Evolutionary conservation across 108 stramenopile species (phyloP), one percentile per base, ranked within the genome.

Genomic region (Nitzschia sp.): DNA sequence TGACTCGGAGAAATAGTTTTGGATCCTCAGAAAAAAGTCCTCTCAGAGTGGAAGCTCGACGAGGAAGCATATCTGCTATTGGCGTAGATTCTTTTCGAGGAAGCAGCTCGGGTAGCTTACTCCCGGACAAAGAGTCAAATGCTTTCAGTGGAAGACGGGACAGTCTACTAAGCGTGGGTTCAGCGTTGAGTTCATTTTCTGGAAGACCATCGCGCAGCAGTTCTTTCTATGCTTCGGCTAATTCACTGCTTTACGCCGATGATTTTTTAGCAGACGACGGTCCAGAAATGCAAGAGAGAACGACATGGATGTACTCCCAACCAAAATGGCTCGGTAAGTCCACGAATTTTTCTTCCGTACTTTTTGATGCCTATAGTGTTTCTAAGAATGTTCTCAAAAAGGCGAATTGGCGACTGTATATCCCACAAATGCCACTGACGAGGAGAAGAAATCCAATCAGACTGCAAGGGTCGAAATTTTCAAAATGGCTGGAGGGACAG

Each of bases 401-500:
- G 81, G 78, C 3, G 87, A 88, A 28, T 80, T 85, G 11, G 84
- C 84, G 1, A 85, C 82, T 15, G 60, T 88, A 2, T 88, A 85
- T 52, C 82, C 84, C 13, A 50, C 65, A 2, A 55, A 69, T 55
- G 77, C 84, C 21, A 56, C 82, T 4, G 68, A 75, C 23, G 80
- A 85, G 23, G 46, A 88, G 22, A 83, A 81, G 17, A 53, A 33
- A 23, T 38, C 65, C 4, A 79, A 79, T 22, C 58, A 48, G 41
- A 63, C 54, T n/a, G 77, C 78, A 27, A 73, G 87, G 6, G 81
- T 83, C 5, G 83, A 85, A 45, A 85, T 84, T 46, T 88, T 88
- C 63, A 83, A 86, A 75, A 86, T 89, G 83, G 69, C 88, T 22
- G 81, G 88, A 17, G 88, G 85, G 13, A 83, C 84, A n/a, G 85